phyloP scores from a whole-genome alignment of 768 basidiomycete species.

The Tephrocybe sp. region DNA sequence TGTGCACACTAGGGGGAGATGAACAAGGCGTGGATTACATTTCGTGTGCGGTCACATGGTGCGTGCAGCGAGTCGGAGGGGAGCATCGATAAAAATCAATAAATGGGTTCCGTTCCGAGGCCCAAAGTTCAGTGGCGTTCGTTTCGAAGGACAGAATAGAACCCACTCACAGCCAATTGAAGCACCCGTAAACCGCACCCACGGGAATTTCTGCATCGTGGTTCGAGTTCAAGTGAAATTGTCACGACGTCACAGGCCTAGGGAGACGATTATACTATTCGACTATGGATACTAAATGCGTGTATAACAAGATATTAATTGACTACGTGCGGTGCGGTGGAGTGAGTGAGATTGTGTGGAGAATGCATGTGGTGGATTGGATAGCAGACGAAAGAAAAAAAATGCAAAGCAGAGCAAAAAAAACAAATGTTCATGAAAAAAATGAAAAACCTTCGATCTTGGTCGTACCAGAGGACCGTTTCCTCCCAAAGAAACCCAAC shows the following conservation, averaged over 20 bases:
- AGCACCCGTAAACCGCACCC: slow-evolving; percentile 50
- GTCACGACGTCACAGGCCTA: slow-evolving; percentile 4
- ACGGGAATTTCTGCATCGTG: slow-evolving; percentile 54
- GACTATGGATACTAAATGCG: not conserved
- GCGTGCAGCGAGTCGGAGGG: not conserved
- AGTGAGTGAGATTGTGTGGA: no score
- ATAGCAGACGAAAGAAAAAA: slow-evolving; percentile 8
- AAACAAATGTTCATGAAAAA: slow-evolving; percentile 3
- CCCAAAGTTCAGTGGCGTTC: slow-evolving; percentile 4
- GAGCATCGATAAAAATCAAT: slow-evolving; percentile 3
- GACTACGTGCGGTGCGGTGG: no score
- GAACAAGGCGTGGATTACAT: no score
- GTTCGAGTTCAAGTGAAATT: not conserved
- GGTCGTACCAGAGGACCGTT: slow-evolving; percentile 25
- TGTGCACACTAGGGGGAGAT: slow-evolving; percentile 43
- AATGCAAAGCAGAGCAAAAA: slow-evolving; percentile 1
- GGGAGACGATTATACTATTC: not conserved
- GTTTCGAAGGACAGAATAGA: not conserved
- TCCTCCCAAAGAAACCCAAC: slow-evolving; percentile 43
- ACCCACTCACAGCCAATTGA: slow-evolving; percentile 55
- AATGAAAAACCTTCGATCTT: slow-evolving; percentile 13
- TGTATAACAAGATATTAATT: no score
- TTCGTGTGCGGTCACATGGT: not conserved
- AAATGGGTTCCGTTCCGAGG: slow-evolving; percentile 5
- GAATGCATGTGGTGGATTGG: slow-evolving; percentile 1